Percentiles rank a stretch among this genome's conserved stretches.
phyloP scores from a whole-genome alignment of 176 grass and related monocot species.

The Thalia dealbata region DNA sequence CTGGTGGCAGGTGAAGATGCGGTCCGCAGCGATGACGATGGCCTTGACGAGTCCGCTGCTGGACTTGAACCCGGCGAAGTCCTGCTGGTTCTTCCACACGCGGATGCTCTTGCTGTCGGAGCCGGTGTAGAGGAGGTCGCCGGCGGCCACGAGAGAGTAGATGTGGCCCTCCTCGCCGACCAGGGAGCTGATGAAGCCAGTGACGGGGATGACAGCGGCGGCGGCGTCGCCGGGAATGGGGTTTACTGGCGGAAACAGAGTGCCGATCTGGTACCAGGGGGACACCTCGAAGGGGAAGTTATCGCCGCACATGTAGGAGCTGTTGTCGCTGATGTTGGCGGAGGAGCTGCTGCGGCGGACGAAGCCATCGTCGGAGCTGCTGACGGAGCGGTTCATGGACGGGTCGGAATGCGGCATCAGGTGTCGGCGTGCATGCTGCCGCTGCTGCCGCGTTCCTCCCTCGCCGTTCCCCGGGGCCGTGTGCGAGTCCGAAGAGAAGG shows the following conservation, averaged over 20 bases:
- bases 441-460: not conserved
- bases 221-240: constrained; percentile 3
- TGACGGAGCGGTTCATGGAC: constrained; percentile 28
- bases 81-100: too few relatives aligned
- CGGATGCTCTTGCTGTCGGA: too few relatives aligned
- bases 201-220: not conserved
- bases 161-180: constrained; percentile 11
- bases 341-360: constrained; percentile 76
- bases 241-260: constrained; percentile 9
- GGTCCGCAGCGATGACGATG: constrained; percentile 72
- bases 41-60: too few relatives aligned
- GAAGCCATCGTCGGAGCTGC: constrained; percentile 34
- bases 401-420: constrained; percentile 30
- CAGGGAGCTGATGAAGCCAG: not conserved
- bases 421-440: constrained; percentile 14
- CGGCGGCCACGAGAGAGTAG: not conserved
- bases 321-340: constrained; percentile 30
- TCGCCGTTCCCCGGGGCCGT: not conserved
- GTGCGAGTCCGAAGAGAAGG: not conserved
- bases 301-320: constrained; percentile 64
- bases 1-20: constrained; percentile 93
- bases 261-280: constrained; percentile 54
- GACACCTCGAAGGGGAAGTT: constrained; percentile 83
- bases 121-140: constrained; percentile 57
- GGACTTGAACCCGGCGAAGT: too few relatives aligned